Evolutionary conservation across 208 protist species (phyloP).

Genomic region (Phytomonas serpens): DNA sequence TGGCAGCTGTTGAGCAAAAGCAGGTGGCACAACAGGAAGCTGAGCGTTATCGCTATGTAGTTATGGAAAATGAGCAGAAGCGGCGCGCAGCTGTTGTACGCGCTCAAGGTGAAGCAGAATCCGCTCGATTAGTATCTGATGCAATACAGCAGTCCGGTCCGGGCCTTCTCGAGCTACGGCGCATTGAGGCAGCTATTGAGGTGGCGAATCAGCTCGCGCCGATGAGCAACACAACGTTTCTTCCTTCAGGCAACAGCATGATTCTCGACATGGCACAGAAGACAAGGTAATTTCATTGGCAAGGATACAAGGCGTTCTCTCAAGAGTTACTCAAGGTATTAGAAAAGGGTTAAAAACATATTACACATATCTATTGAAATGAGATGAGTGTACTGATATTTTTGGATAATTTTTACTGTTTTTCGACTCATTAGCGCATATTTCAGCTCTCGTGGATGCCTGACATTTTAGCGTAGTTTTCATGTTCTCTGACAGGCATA

Average conservation of each 20-base stretch:
- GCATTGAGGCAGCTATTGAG: slow-evolving; percentile 95
- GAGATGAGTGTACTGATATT: not conserved
- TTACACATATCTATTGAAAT: not conserved
- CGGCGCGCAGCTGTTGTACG: slow-evolving; percentile 90
- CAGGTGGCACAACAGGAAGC: slow-evolving; percentile 97
- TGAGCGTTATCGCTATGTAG: slow-evolving; percentile 92
- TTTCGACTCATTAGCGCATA: not conserved
- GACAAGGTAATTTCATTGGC: not conserved
- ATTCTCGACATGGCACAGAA: slow-evolving; percentile 47
- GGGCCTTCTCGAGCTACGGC: slow-evolving; percentile 91
- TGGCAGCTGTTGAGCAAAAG: slow-evolving; percentile 94
- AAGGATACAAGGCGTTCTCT: not conserved
- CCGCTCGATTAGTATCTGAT: slow-evolving; percentile 88
- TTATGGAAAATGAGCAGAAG: slow-evolving; percentile 94
- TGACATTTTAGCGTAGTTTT: not conserved
- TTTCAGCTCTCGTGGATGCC: not conserved
- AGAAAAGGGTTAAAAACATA: not conserved
- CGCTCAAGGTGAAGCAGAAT: slow-evolving; percentile 93
- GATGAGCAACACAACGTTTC: slow-evolving; percentile 77
- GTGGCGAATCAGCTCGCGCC: slow-evolving; percentile 86
- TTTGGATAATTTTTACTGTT: not conserved
- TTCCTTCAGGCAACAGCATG: slow-evolving; percentile 63
- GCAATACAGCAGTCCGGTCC: slow-evolving; percentile 71
- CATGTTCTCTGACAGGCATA: not conserved
- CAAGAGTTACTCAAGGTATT: not conserved